Evolutionary conservation across 805 yeast genomes (phyloP).

Genomic region (Nakazawaea holstii): DNA sequence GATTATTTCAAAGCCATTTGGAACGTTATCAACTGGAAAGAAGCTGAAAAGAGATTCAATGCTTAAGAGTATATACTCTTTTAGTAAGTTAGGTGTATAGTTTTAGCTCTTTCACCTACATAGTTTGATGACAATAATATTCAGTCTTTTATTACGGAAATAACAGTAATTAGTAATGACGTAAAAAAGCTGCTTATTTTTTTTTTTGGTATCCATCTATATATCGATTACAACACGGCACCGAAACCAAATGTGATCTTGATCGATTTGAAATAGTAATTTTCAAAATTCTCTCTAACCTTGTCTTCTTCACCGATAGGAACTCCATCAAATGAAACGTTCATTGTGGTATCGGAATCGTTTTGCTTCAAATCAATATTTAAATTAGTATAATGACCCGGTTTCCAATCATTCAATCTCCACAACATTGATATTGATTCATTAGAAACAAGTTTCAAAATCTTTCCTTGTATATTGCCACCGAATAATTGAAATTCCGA

Average conservation of each 20-base stretch:
- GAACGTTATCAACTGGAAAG: slow-evolving; percentile 93
- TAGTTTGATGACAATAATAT: too few relatives aligned
- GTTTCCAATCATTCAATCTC: slow-evolving; percentile 87
- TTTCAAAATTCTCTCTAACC: slow-evolving; percentile 79
- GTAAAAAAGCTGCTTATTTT: neutral
- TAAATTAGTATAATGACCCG: slow-evolving; percentile 72
- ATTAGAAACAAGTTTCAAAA: slow-evolving; percentile 53
- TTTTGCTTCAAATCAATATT: slow-evolving; percentile 68
- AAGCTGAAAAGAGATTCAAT: slow-evolving; percentile 70
- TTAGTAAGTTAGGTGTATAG: too few relatives aligned
- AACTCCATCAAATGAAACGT: slow-evolving; percentile 77
- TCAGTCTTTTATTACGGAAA: too few relatives aligned
- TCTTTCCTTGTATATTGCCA: slow-evolving; percentile 76
- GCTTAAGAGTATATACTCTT: slow-evolving; percentile 14
- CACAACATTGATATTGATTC: slow-evolving; percentile 67
- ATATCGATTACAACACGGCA: slow-evolving; percentile 57
- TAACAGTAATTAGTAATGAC: too few relatives aligned
- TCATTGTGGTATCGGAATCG: slow-evolving; percentile 76
- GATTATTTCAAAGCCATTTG: slow-evolving; percentile 93
- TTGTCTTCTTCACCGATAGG: slow-evolving; percentile 95
- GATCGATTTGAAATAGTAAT: slow-evolving; percentile 83
- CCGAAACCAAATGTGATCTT: slow-evolving; percentile 94
- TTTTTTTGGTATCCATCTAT: neutral
- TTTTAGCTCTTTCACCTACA: too few relatives aligned
- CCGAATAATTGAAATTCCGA: slow-evolving; percentile 72